These are phyloP conservation scores for Aspergillus aculeatinus DNA, from an alignment of 2,329 filamentous ascomycete species.

Conservation along the genomic window DNA sequence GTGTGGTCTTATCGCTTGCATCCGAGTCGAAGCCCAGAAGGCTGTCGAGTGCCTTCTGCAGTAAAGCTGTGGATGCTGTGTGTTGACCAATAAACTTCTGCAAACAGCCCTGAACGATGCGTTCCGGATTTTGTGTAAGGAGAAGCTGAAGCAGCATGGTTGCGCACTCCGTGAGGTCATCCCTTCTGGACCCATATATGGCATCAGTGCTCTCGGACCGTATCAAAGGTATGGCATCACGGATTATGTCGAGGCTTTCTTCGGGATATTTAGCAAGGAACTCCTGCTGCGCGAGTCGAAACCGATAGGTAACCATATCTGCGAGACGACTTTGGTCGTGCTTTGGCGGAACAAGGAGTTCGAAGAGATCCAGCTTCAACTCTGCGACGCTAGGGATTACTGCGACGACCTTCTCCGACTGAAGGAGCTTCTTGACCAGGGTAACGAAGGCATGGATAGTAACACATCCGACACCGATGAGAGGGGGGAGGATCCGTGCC, in stretches of 20 bases:
- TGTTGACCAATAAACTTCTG: conserved; percentile 31
- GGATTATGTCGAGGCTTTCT: conserved; percentile 35
- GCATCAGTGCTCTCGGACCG: conserved; percentile 9
- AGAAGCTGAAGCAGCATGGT: conserved; percentile 33
- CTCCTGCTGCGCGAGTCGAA: conserved; percentile 40
- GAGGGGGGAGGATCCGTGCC: conserved; percentile 36
- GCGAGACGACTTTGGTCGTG: conserved; percentile 16
- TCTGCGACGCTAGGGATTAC: conserved; percentile 28
- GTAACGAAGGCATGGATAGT: conserved; percentile 43
- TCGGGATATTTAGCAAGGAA: conserved; percentile 37
- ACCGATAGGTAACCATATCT: conserved; percentile 44
- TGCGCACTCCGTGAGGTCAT: conserved; percentile 25
- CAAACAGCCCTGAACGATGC: conserved; percentile 28
- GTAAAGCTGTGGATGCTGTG: conserved; percentile 25
- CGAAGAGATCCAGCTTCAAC: conserved; percentile 33
- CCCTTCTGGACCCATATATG: conserved; percentile 6
- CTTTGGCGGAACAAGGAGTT: conserved; percentile 29
- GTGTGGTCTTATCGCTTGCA: conserved; percentile 18
- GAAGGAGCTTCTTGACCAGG: conserved; percentile 34
- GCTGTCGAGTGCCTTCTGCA: conserved; percentile 34
- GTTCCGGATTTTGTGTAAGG: conserved; percentile 34
- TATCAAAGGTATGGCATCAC: conserved; percentile 30
- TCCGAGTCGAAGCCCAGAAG: conserved; percentile 31
- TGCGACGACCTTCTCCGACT: conserved; percentile 21
- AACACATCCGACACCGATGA: conserved; percentile 48